Base-by-base conservation (phyloP, 139 green algal genomes). In the Chlamydomonas applanata region DNA sequence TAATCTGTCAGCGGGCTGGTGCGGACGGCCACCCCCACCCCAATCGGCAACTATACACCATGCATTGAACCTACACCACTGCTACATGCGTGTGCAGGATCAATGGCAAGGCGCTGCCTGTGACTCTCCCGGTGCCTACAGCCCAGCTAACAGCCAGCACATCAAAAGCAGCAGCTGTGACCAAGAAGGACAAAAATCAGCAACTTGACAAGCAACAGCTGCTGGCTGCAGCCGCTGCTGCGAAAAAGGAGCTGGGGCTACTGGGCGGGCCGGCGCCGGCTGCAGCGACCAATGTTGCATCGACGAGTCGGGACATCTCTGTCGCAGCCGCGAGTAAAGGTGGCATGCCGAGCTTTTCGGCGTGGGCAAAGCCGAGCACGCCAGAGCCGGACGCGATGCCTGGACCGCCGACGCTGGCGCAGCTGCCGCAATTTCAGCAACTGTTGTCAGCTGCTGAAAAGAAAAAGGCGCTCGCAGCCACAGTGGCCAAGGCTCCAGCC, bases 181-280 rank as follows among this genome's bases (percentile, higher is more conserved):
- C 24, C 3, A 36, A n/a, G 4, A 70, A 63, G 14, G 69, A 82
- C 35, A 69, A 72, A 9, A 34, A 63, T 16, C 52, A 70, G 34
- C 16, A n/a, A 33, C 33, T 46, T 2, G 59, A n/a, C 35, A 29
- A 36, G 27, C 33, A 59, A 24, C 33, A 72, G 27, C 73, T 33
- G 79, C 60, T 88, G 17, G 68, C 62, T 3, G 79, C 85, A 35
- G 69, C 61, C 9, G 83, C 83, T 29, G 79, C 74, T 40, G 76
- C 73, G 32, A 69, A 76, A 35, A 45, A 79, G 25, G 83, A 85
- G 57, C 22, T 88, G 5, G 83, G 76, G 22, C 40, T 76, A 59
- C 57, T 66, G 49, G n/a, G 52, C 36, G 27, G 69, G 7, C 11
- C 40, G 40, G 7, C 40, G 40, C 40, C 7, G 11, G 40, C 40